Percentiles rank a stretch among this genome's conserved stretches.
Evolutionary conservation across 805 yeast species (phyloP).

Genomic region (Zygotorulaspora danielsina): DNA sequence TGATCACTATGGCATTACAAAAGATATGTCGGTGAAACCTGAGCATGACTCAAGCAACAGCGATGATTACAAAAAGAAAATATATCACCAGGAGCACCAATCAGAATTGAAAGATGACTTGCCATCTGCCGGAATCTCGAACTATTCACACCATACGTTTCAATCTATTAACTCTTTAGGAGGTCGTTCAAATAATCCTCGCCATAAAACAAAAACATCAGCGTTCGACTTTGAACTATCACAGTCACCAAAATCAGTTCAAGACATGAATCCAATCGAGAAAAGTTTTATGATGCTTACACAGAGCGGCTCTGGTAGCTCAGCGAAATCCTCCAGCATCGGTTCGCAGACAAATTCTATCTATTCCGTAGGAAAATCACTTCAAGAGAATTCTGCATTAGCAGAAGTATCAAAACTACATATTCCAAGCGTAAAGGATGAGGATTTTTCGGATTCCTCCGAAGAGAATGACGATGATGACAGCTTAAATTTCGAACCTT

Average conservation of each 20-base stretch:
- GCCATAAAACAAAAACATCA: not conserved
- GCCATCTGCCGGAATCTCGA: too few relatives aligned
- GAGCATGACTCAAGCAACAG: too few relatives aligned
- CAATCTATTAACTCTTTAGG: too few relatives aligned
- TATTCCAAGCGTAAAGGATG: not conserved
- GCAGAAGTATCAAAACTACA: not conserved
- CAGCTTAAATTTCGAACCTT: slow-evolving; percentile 22
- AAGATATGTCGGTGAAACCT: too few relatives aligned
- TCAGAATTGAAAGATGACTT: not conserved
- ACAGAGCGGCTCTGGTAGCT: slow-evolving; percentile 20
- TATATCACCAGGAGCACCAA: too few relatives aligned
- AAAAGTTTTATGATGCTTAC: slow-evolving; percentile 33
- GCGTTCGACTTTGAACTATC: slow-evolving; percentile 8
- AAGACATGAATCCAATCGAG: slow-evolving; percentile 29
- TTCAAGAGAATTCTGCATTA: not conserved
- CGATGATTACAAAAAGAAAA: too few relatives aligned
- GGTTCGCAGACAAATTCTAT: not conserved
- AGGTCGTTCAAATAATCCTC: not conserved
- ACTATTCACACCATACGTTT: too few relatives aligned
- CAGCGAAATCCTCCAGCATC: not conserved
- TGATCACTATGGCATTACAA: too few relatives aligned
- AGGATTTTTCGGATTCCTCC: not conserved
- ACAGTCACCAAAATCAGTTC: not conserved
- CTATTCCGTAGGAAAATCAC: not conserved
- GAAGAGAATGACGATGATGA: slow-evolving; percentile 9